Conservation (phyloP, 2,329 filamentous ascomycete genomes). For the Metarhizium humberi region DNA sequence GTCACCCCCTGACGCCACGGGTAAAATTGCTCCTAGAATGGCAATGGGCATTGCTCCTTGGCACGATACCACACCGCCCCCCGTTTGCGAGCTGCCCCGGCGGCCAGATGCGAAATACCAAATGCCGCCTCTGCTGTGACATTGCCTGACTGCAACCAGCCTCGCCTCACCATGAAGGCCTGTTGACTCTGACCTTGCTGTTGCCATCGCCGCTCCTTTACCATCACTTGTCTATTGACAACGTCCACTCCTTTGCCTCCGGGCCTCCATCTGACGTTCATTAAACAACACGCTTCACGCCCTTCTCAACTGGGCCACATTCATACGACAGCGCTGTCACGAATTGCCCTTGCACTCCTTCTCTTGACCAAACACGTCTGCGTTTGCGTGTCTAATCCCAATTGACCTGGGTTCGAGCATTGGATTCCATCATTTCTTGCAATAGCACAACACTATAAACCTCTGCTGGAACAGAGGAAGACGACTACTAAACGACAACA, state of each 20-base stretch:
- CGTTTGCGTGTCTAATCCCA: background rate
- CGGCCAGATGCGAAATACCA: no score
- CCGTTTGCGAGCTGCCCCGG: no score
- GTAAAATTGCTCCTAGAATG: no score
- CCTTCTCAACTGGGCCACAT: background rate
- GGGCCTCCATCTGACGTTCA: background rate
- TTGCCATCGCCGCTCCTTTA: background rate
- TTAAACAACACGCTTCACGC: background rate
- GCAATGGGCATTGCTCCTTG: no score
- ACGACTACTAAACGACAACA: background rate
- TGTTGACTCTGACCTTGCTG: background rate
- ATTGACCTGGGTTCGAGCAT: background rate
- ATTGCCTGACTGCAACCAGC: background rate
- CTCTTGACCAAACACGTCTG: background rate
- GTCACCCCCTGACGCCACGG: no score
- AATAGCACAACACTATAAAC: background rate
- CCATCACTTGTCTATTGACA: background rate
- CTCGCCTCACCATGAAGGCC: background rate
- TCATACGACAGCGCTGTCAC: background rate
- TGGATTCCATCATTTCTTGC: background rate
- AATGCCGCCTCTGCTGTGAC: background rate
- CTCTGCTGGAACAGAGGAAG: background rate
- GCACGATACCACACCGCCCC: no score
- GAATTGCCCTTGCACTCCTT: background rate
- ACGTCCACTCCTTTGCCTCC: slow-evolving; percentile 3